Evolutionary conservation across 2,329 filamentous ascomycete species (phyloP).

Genomic region (Hymenoscyphus repandus): DNA sequence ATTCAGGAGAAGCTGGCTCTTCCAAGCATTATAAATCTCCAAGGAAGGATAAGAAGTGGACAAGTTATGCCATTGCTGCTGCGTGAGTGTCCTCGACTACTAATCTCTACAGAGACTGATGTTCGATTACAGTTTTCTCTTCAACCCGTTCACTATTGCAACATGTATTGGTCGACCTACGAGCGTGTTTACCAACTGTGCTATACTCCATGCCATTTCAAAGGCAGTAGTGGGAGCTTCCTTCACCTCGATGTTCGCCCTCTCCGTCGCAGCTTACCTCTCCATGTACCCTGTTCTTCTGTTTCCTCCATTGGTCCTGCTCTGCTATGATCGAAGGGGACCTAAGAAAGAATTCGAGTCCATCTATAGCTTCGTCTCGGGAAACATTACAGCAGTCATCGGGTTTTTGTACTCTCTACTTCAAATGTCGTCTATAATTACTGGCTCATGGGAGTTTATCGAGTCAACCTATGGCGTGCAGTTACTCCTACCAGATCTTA

Average conservation of each 20-base stretch:
- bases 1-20: slow-evolving; percentile 71
- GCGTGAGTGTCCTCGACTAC: slow-evolving; percentile 48
- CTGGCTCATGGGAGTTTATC: slow-evolving; percentile 83
- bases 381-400: slow-evolving; percentile 48
- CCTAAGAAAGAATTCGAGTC: slow-evolving; percentile 32
- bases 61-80: slow-evolving; percentile 69
- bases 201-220: slow-evolving; percentile 76
- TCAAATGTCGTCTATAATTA: slow-evolving; percentile 65
- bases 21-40: slow-evolving; percentile 74
- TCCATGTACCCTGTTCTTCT: slow-evolving; percentile 89
- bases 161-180: slow-evolving; percentile 89
- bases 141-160: slow-evolving; percentile 90
- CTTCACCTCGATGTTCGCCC: slow-evolving; percentile 73
- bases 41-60: slow-evolving; percentile 69
- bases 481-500: slow-evolving; percentile 83
- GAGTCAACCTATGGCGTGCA: slow-evolving; percentile 89
- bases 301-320: slow-evolving; percentile 72
- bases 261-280: slow-evolving; percentile 84
- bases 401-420: slow-evolving; percentile 58
- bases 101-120: neutral
- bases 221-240: slow-evolving; percentile 71
- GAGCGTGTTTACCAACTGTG: slow-evolving; percentile 80
- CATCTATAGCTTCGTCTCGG: slow-evolving; percentile 45
- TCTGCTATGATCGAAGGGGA: slow-evolving; percentile 64
- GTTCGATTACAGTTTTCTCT: slow-evolving; percentile 61